Evolutionary conservation across 176 grass and related monocot species (phyloP).

Genomic region (Zoysia japonica): DNA sequence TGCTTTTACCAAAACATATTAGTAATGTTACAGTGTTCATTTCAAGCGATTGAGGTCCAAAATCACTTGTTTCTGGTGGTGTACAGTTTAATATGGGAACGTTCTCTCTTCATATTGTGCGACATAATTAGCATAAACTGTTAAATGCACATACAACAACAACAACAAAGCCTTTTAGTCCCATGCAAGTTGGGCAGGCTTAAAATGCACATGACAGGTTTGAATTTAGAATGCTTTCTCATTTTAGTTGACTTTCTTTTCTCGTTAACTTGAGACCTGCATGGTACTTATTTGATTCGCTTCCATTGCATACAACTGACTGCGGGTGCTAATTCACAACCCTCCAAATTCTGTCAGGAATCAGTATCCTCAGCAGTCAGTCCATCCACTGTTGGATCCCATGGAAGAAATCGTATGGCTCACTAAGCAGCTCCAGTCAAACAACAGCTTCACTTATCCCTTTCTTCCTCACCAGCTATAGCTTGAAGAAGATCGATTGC

Average conservation of each 20-base stretch:
- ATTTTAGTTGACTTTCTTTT: not conserved
- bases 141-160: not conserved
- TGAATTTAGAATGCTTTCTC: not conserved
- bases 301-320: not conserved
- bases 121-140: not conserved
- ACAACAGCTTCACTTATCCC: no score
- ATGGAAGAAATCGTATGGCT: no score
- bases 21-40: conserved; percentile 2
- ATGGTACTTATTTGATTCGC: not conserved
- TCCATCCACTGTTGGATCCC: no score
- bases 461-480: no score
- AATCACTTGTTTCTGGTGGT: not conserved
- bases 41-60: not conserved
- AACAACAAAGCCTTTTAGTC: no score
- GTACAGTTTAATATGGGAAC: not conserved
- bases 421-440: no score
- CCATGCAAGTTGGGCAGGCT: no score
- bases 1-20: not conserved
- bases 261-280: not conserved
- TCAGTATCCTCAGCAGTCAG: no score
- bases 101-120: not conserved
- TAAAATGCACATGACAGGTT: not conserved
- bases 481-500: no score
- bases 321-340: not conserved
- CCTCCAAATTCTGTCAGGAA: not conserved